Evolutionary conservation across 192 early-diverging fungal species (phyloP).

Genomic region (Coemansia sp.): DNA sequence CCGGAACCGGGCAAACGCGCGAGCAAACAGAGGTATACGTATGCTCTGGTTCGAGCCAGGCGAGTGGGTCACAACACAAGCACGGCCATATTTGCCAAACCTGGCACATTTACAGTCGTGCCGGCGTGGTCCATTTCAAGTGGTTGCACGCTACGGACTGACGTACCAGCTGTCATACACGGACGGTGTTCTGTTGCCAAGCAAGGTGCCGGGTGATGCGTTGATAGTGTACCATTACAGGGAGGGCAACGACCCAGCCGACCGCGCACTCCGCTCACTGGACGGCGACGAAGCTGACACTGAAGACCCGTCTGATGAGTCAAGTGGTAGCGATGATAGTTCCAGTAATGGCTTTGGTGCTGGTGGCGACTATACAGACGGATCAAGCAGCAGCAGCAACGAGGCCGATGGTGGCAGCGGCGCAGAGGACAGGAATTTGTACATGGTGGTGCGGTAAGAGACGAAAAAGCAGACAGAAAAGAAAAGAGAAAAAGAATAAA

Average conservation of each 20-base stretch:
- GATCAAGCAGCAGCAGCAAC: too few species aligned
- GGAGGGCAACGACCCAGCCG: background rate
- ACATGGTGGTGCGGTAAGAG: too few species aligned
- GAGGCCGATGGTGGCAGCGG: too few species aligned
- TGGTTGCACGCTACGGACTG: constrained; percentile 1
- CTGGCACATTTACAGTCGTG: background rate
- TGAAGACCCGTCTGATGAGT: background rate
- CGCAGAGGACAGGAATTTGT: too few species aligned
- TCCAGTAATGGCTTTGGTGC: too few species aligned
- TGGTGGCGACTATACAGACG: too few species aligned
- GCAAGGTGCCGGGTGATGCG: background rate
- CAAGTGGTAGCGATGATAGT: too few species aligned
- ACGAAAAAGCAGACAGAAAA: too few species aligned
- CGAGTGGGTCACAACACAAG: constrained; percentile 6
- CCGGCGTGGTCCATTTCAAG: constrained; percentile 12
- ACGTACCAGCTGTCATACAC: background rate
- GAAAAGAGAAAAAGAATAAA: too few species aligned
- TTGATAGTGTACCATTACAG: background rate
- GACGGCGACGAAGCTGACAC: background rate
- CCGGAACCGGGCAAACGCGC: background rate
- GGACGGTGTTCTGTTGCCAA: background rate
- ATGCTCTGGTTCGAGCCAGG: constrained; percentile 5
- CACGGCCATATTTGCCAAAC: constrained; percentile 2
- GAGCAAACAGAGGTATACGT: background rate
- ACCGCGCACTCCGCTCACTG: background rate